These are phyloP conservation scores for Sporisorium iseilematis-ciliati DNA, from an alignment of 1,284 basidiomycete species.

Conservation along the genomic window DNA sequence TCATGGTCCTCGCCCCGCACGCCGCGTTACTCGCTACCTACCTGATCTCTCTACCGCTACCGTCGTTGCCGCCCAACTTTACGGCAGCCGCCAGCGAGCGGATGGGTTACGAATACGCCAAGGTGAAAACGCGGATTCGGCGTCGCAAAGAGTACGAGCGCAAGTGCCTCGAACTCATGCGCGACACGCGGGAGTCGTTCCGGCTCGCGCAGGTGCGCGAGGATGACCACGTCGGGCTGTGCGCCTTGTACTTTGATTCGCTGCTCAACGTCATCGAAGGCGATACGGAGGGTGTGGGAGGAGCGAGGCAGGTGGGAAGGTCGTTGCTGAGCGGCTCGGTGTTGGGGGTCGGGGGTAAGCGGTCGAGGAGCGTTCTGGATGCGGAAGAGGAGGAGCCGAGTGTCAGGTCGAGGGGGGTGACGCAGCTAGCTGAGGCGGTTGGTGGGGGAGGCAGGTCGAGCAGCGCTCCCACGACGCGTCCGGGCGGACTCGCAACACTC, in stretches of 20 bases:
- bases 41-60: constrained; percentile 42
- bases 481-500: constrained; percentile 4
- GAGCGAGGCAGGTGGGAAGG: constrained; percentile 12
- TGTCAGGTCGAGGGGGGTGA: constrained; percentile 8
- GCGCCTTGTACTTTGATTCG: constrained; percentile 49
- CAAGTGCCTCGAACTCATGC: constrained; percentile 45
- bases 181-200: constrained; percentile 45
- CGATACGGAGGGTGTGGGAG: constrained; percentile 9
- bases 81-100: constrained; percentile 17
- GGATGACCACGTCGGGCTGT: constrained; percentile 48
- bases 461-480: not conserved
- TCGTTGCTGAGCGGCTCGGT: constrained; percentile 25
- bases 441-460: constrained; percentile 19
- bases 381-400: constrained; percentile 6
- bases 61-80: constrained; percentile 27
- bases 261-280: constrained; percentile 49
- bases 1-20: constrained; percentile 54
- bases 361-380: constrained; percentile 36
- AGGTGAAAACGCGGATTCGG: constrained; percentile 39
- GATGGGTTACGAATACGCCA: constrained; percentile 34
- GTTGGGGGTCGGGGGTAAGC: constrained; percentile 33
- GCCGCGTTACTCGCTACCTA: constrained; percentile 54
- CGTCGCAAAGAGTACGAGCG: constrained; percentile 54
- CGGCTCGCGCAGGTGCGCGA: constrained; percentile 24
- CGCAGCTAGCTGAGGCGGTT: constrained; percentile 9